Conservation (phyloP, 2,329 filamentous ascomycete species). For the Phoma herbarum region DNA sequence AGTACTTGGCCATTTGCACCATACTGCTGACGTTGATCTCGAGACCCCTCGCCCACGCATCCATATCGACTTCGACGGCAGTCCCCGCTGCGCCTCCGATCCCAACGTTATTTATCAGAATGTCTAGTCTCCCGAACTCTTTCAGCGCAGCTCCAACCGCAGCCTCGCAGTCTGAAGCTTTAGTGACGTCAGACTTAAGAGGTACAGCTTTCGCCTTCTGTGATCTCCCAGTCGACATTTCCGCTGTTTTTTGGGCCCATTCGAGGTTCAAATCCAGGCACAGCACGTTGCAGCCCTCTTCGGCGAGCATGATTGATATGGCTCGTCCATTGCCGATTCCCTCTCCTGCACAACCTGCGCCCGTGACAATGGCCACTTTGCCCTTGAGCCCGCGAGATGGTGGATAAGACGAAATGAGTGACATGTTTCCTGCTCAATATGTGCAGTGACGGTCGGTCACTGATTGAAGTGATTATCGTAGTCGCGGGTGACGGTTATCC, state of each 20-base stretch:
- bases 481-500: constrained; percentile 5
- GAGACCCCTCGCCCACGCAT: constrained; percentile 64
- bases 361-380: constrained; percentile 65
- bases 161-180: constrained; percentile 60
- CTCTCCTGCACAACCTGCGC: constrained; percentile 65
- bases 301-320: constrained; percentile 66
- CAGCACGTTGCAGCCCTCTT: constrained; percentile 66
- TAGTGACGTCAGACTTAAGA: constrained; percentile 64
- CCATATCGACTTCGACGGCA: constrained; percentile 68
- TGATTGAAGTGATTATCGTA: not conserved
- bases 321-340: constrained; percentile 69
- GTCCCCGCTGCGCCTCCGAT: constrained; percentile 67
- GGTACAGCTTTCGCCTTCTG: constrained; percentile 48
- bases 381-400: constrained; percentile 54
- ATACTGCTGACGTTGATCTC: constrained; percentile 71
- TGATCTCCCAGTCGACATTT: constrained; percentile 56
- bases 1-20: constrained; percentile 70
- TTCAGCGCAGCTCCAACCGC: constrained; percentile 54
- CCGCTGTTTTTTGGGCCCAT: constrained; percentile 63
- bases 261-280: constrained; percentile 64
- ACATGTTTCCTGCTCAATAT: constrained; percentile 20
- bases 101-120: constrained; percentile 72
- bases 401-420: constrained; percentile 23
- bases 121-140: constrained; percentile 66
- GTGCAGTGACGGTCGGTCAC: too few species aligned